Conservation (phyloP, 2,329 filamentous ascomycete genomes). For the Ophidiomyces ophidiicola region DNA sequence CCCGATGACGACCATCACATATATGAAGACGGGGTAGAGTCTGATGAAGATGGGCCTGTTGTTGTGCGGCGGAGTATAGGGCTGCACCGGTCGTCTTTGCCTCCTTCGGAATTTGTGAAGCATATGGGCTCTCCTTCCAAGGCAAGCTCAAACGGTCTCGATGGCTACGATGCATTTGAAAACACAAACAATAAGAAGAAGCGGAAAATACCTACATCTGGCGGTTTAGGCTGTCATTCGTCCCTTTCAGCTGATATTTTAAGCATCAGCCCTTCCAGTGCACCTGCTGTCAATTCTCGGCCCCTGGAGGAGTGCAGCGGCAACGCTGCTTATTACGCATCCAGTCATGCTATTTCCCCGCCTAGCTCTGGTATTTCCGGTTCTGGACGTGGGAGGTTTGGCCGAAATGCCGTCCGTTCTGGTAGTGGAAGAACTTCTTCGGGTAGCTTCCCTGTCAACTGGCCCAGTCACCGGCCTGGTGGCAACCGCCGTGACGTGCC, state of each 20-base stretch:
- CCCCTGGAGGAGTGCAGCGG: conserved; percentile 36
- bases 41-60: conserved; percentile 44
- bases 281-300: conserved; percentile 35
- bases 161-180: conserved; percentile 94
- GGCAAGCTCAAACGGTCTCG: conserved; percentile 56
- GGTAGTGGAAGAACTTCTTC: conserved; percentile 51
- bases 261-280: conserved; percentile 46
- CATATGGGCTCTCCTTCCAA: conserved; percentile 29
- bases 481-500: conserved; percentile 34
- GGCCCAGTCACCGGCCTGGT: conserved; percentile 38
- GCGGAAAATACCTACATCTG: conserved; percentile 86
- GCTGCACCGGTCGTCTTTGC: conserved; percentile 28
- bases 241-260: conserved; percentile 52
- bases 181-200: conserved; percentile 99
- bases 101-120: conserved; percentile 23
- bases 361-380: conserved; percentile 65
- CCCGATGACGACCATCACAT: conserved; percentile 28
- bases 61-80: conserved; percentile 33
- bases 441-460: conserved; percentile 46
- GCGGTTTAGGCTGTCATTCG: conserved; percentile 51
- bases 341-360: conserved; percentile 42
- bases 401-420: conserved; percentile 41
- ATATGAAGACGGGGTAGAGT: conserved; percentile 47
- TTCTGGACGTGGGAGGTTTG: conserved; percentile 70
- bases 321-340: conserved; percentile 44